Base-by-base conservation (phyloP, 2,329 filamentous ascomycete species). In the Arthrobotrys musiformis region DNA sequence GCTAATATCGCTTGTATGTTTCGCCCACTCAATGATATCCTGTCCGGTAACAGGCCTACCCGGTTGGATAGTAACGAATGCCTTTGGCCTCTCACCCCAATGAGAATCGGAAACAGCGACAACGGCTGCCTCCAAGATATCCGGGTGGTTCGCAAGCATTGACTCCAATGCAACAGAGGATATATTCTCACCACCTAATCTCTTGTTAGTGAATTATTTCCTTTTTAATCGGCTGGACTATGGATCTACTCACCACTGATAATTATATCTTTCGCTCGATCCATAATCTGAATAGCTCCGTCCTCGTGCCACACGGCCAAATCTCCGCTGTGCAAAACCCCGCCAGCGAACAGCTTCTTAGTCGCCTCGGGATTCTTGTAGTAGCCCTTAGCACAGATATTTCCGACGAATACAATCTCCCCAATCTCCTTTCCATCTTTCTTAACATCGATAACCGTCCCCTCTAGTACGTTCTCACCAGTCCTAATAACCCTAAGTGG, bases 81-180 rank as follows among this genome's bases (percentile, higher is more conserved):
- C 95, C 85, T 97, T 97, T 11, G 95, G 94, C n/a, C 93, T 86
- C 85, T 99, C 95, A 24, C 95, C 95, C 94, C 94, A 99, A 82
- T 96, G 92, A 40, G 90, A 90, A 83, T 98, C 94, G 0, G 91
- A 87, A 0, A 98, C 90, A 0, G 92, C 92, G 4, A 97, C 93
- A 33, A 97, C 94, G 40, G 93, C 95, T 0, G 91, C 94, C 85
- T 99, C 95, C 24, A 99, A 88, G 40, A 99, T 89, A 79, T 93
- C 90, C 0, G 94, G 93, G 82, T 99, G 95, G 58, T 93, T 91
- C 4, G 91, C 91, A 0, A 99, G 88, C 90, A 97, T 93, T 75
- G 90, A 89, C 84, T 99, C 95, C 2, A 99, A 87, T 0, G 95
- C 93, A 0, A 99, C 91, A 0, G 92, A 96, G 1, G 93, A 97